Evolutionary conservation across 2,329 filamentous ascomycete genomes (phyloP).

Genomic region (Zymoseptoria ardabiliae): DNA sequence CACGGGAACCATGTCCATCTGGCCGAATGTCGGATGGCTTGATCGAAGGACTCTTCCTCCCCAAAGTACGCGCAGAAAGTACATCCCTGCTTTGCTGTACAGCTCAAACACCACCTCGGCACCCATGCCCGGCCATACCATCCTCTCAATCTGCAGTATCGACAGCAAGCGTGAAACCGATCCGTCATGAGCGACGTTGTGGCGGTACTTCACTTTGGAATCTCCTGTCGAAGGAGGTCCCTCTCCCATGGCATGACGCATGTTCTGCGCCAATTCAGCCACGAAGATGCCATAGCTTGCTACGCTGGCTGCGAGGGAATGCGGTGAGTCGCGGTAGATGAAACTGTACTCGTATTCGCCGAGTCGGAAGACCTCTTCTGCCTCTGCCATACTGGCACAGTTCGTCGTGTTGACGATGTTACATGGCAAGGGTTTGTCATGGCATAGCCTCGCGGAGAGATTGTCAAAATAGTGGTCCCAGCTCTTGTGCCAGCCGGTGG

Average conservation of each 20-base stretch:
- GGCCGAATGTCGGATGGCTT: slow-evolving; percentile 60
- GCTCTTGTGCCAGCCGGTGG: slow-evolving; percentile 59
- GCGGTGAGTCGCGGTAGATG: slow-evolving; percentile 61
- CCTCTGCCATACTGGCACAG: slow-evolving; percentile 57
- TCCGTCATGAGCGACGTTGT: slow-evolving; percentile 78
- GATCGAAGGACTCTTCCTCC: slow-evolving; percentile 60
- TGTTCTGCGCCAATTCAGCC: slow-evolving; percentile 60
- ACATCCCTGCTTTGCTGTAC: slow-evolving; percentile 43
- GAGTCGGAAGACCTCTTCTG: slow-evolving; percentile 65
- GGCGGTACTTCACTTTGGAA: slow-evolving; percentile 49
- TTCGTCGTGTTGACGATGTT: slow-evolving; percentile 42
- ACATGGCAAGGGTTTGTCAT: slow-evolving; percentile 65
- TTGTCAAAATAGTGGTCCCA: slow-evolving; percentile 85
- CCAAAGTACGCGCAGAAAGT: slow-evolving; percentile 62
- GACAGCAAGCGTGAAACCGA: slow-evolving; percentile 60
- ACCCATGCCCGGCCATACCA: slow-evolving; percentile 84
- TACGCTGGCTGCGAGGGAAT: slow-evolving; percentile 55
- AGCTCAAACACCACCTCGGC: slow-evolving; percentile 71
- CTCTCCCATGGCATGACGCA: slow-evolving; percentile 44
- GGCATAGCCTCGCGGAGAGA: slow-evolving; percentile 70
- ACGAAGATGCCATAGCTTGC: slow-evolving; percentile 65
- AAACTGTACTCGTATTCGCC: slow-evolving; percentile 77
- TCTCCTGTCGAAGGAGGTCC: slow-evolving; percentile 29
- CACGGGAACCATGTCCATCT: slow-evolving; percentile 63
- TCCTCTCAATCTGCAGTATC: slow-evolving; percentile 63